Evolutionary conservation across 768 basidiomycete species (phyloP), one percentile per base, ranked within the genome.

Genomic region (Phaeotremella fagi): DNA sequence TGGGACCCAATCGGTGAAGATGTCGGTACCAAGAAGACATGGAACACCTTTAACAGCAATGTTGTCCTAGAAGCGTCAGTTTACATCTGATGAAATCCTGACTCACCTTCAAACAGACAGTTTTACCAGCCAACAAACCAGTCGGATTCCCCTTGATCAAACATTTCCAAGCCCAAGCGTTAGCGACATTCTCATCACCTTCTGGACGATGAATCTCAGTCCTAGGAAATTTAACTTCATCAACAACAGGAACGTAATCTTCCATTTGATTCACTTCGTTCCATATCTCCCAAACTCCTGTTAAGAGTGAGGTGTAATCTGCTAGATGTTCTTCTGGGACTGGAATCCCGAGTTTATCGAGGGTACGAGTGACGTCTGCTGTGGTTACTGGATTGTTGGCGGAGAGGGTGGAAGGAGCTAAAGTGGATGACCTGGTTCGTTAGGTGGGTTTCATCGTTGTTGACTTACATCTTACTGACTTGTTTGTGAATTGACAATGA

Each of bases 1-100:
- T 16, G 74, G 75, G 18, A 62, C 28, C 58, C 67, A 77, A 50
- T 74, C 69, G 9, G 61, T 50, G 48, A 77, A 68, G 15, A 74
- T 73, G 12, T 66, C 63, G 26, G 78, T 79, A 7, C 79, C 79
- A 46, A 79, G 71, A 15, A 75, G 61, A 50, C 75, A 77, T 0
- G 79, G 78, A 1, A 80, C 78, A n/a, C 72, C 75, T 23, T 76
- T 76, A n/a, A 79, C 50, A 23, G 73, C 73, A 26, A 78, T 63
- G 18, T 73, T 77, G 50, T 79, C 62, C 53, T 56, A n/a, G n/a
- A n/a, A n/a, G n/a, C n/a, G n/a, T n/a, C n/a, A n/a, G n/a, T n/a
- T n/a, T n/a, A n/a, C n/a, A n/a, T n/a, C n/a, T n/a, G n/a, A n/a
- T n/a, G n/a, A n/a, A n/a, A 24, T 7, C 20, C 26, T 26, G 36